Conservation (phyloP, 2,329 filamentous ascomycete species). For the Alternaria gaisen region DNA sequence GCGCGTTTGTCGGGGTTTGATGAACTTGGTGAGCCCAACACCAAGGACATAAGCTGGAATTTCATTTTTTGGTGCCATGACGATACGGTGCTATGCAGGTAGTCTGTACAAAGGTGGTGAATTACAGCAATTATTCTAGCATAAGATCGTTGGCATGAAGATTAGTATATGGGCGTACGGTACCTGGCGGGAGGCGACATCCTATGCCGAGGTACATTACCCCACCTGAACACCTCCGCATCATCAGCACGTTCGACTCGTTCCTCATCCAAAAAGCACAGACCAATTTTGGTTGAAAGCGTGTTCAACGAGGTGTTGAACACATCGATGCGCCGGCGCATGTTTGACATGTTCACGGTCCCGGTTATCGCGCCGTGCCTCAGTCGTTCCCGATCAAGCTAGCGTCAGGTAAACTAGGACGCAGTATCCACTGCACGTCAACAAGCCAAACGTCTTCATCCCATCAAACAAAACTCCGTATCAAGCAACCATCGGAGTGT, state of each 20-base stretch:
- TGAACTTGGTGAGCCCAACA: constrained; percentile 98
- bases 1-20: constrained; percentile 91
- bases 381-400: background rate
- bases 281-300: background rate
- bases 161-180: background rate
- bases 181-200: background rate
- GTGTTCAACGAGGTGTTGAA: background rate
- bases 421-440: background rate
- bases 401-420: background rate
- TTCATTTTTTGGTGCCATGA: constrained; percentile 40
- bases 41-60: constrained; percentile 81
- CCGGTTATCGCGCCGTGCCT: background rate
- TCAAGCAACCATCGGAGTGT: background rate
- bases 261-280: constrained; percentile 1
- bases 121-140: background rate
- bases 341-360: background rate
- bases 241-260: constrained; percentile 11
- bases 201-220: constrained; percentile 24
- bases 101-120: background rate
- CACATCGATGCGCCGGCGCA: background rate
- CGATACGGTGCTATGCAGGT: background rate
- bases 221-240: constrained; percentile 15
- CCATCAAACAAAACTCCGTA: background rate
- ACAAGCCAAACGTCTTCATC: background rate
- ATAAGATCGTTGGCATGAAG: background rate